These are phyloP conservation scores for Cystofilobasidium macerans DNA, from an alignment of 768 basidiomycete species.

Conservation along the genomic window DNA sequence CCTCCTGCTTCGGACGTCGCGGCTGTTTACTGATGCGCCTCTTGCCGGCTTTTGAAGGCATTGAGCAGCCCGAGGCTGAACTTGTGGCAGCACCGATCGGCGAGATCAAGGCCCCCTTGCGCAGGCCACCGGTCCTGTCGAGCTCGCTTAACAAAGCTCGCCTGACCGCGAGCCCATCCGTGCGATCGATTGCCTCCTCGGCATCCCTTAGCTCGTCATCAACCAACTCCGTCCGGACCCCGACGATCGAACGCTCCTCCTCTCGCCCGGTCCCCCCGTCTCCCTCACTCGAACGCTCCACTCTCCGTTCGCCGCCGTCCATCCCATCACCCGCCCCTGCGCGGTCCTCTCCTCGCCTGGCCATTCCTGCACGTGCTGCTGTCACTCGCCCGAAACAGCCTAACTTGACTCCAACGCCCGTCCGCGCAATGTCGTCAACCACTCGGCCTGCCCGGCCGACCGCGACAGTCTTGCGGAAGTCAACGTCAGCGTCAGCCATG, in stretches of 20 bases:
- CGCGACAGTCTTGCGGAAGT: too few relatives aligned
- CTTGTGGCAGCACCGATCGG: conserved; percentile 44
- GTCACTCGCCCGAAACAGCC: too few relatives aligned
- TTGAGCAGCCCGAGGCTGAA: conserved; percentile 69
- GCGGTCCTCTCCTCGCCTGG: too few relatives aligned
- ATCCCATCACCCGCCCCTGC: too few relatives aligned
- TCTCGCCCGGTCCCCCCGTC: too few relatives aligned
- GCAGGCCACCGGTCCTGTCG: neutral
- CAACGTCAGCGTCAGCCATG: too few relatives aligned
- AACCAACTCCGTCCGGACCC: neutral
- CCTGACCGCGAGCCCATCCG: neutral
- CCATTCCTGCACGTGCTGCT: too few relatives aligned
- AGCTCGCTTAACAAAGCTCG: neutral
- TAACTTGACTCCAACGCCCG: too few relatives aligned
- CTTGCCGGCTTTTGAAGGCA: conserved; percentile 44
- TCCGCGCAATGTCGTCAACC: too few relatives aligned
- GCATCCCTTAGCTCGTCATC: neutral
- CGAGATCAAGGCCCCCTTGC: neutral
- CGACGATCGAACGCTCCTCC: neutral
- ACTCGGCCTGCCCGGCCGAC: too few relatives aligned
- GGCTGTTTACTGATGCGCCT: neutral
- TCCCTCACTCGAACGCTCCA: too few relatives aligned
- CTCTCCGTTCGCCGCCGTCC: neutral
- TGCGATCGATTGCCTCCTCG: neutral
- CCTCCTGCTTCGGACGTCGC: neutral